phyloP scores from a whole-genome alignment of 169 alveolate species.

The Ichthyophthirius multifiliis region DNA sequence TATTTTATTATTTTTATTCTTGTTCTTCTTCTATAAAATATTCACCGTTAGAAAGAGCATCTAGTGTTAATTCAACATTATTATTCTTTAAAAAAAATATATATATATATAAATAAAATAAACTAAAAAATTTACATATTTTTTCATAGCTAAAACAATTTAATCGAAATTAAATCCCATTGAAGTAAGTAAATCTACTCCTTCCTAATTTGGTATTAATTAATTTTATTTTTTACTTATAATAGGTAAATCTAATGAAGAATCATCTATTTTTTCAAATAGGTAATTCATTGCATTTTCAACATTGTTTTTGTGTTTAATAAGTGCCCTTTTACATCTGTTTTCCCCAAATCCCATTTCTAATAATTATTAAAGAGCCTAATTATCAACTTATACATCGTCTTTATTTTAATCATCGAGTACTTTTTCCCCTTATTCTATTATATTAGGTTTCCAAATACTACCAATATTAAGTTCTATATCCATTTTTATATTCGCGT shows the following conservation, averaged over 20 bases:
- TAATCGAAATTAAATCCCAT: slow-evolving; percentile 81
- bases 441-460: slow-evolving; percentile 37
- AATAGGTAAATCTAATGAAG: no score
- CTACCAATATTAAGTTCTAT: slow-evolving; percentile 47
- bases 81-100: slow-evolving; percentile 15
- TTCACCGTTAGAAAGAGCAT: slow-evolving; percentile 68
- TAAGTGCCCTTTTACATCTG: slow-evolving; percentile 78
- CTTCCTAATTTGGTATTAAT: slow-evolving; percentile 27
- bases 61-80: slow-evolving; percentile 77
- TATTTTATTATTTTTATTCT: slow-evolving; percentile 6
- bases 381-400: slow-evolving; percentile 51
- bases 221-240: slow-evolving; percentile 28
- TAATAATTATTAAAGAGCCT: slow-evolving; percentile 45
- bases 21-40: slow-evolving; percentile 51
- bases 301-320: slow-evolving; percentile 51
- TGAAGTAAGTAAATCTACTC: slow-evolving; percentile 34
- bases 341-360: slow-evolving; percentile 79
- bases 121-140: slow-evolving; percentile 15
- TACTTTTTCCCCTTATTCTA: slow-evolving; percentile 48
- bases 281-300: slow-evolving; percentile 76
- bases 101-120: background rate
- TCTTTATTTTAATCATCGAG: slow-evolving; percentile 37
- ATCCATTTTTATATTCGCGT: slow-evolving; percentile 64
- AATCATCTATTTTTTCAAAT: slow-evolving; percentile 75
- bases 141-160: slow-evolving; percentile 63